Evolutionary conservation across 768 basidiomycete species (phyloP).

Genomic region (Rhizopogon vulgaris): DNA sequence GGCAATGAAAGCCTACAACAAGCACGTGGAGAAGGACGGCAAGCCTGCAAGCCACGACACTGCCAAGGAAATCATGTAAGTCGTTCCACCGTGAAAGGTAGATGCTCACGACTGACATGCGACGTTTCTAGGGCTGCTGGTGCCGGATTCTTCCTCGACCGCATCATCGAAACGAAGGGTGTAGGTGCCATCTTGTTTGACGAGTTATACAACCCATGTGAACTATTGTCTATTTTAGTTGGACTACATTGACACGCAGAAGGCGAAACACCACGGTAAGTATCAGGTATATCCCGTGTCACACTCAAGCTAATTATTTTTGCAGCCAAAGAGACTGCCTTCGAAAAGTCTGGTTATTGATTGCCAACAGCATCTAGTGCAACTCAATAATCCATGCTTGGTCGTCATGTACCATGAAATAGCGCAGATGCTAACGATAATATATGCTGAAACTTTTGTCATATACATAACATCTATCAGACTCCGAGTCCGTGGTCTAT

Average conservation of each 20-base stretch:
- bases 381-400: background rate
- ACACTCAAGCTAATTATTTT: background rate
- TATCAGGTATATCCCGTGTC: background rate
- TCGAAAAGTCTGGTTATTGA: background rate
- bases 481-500: background rate
- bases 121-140: slow-evolving; percentile 41
- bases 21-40: slow-evolving; percentile 46
- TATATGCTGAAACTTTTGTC: background rate
- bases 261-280: slow-evolving; percentile 35
- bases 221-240: slow-evolving; percentile 22
- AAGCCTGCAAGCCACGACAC: slow-evolving; percentile 41
- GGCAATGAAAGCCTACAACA: slow-evolving; percentile 61
- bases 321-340: slow-evolving; percentile 8
- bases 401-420: background rate
- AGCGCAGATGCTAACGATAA: background rate
- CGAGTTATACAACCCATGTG: background rate
- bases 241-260: slow-evolving; percentile 38
- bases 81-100: background rate
- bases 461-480: background rate
- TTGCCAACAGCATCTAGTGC: background rate
- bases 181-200: slow-evolving; percentile 19
- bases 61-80: slow-evolving; percentile 52
- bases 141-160: slow-evolving; percentile 47
- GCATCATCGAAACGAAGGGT: slow-evolving; percentile 52
- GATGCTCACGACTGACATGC: background rate